These are phyloP conservation scores for Tuber umbilicatum DNA, from an alignment of 495 filamentous ascomycete genomes.

Conservation along the genomic window DNA sequence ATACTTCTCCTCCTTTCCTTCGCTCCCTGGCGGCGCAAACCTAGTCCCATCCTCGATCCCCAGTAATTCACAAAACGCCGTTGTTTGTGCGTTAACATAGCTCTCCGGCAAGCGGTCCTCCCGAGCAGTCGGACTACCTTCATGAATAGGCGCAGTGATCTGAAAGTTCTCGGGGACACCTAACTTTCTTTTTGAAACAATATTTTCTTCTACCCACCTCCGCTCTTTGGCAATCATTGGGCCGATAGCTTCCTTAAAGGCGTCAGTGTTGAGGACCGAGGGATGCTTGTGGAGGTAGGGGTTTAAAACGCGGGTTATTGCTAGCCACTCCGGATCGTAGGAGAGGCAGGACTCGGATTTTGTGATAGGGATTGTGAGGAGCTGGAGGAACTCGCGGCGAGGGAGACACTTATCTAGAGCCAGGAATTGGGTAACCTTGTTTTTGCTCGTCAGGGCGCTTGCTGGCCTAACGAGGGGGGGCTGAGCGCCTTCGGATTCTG, in stretches of 20 bases:
- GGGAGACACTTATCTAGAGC: conserved; percentile 84
- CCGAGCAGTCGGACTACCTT: conserved; percentile 44
- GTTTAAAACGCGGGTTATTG: conserved; percentile 78
- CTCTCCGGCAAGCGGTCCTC: conserved; percentile 55
- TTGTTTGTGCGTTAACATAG: conserved; percentile 77
- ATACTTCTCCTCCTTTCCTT: conserved; percentile 31
- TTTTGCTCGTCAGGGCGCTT: conserved; percentile 54
- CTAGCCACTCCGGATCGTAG: conserved; percentile 93
- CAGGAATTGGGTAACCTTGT: conserved; percentile 73
- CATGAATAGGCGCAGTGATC: conserved; percentile 65
- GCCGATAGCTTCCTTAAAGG: conserved; percentile 7
- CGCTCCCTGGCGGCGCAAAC: conserved; percentile 38
- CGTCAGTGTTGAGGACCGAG: conserved; percentile 11
- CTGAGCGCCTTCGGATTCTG: conserved; percentile 41
- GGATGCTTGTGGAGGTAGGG: conserved; percentile 41
- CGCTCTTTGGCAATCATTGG: conserved; percentile 47
- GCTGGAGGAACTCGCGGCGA: conserved; percentile 70
- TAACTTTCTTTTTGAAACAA: conserved; percentile 56
- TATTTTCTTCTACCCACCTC: conserved; percentile 68
- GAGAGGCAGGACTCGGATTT: conserved; percentile 49
- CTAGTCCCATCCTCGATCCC: conserved; percentile 69
- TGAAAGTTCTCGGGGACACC: conserved; percentile 68
- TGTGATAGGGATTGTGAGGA: conserved; percentile 52
- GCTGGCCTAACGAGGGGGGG: conserved; percentile 26
- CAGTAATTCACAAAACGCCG: conserved; percentile 66